These are phyloP conservation scores for Talaromyces piceae DNA, from an alignment of 2,329 filamentous ascomycete species.

Conservation along the genomic window DNA sequence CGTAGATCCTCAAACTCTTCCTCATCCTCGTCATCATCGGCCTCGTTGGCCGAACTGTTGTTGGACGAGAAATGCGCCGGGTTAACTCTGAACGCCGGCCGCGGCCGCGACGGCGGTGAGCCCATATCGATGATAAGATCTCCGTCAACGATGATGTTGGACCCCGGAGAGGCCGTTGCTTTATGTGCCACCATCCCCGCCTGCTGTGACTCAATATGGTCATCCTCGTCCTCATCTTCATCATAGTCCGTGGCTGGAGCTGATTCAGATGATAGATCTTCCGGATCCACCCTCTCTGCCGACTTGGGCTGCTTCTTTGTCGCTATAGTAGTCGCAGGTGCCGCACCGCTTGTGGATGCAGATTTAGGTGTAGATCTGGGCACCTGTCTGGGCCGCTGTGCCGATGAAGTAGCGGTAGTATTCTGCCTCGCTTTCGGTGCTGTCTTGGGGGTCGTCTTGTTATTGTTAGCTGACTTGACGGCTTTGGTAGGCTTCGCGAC, in stretches of 20 bases:
- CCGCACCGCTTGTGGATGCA: background rate
- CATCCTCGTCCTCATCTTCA: slow-evolving; percentile 18
- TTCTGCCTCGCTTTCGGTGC: slow-evolving; percentile 15
- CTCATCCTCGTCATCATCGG: slow-evolving; percentile 21
- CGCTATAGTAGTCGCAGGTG: background rate
- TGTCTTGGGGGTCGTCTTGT: slow-evolving; percentile 19
- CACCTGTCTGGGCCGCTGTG: slow-evolving; percentile 11
- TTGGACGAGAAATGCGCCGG: slow-evolving; percentile 37
- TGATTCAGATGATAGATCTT: slow-evolving; percentile 20
- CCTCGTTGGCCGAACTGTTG: slow-evolving; percentile 30
- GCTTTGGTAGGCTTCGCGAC: slow-evolving; percentile 24
- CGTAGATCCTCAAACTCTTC: slow-evolving; percentile 32
- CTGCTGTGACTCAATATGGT: slow-evolving; percentile 7
- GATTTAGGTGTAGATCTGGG: slow-evolving; percentile 4
- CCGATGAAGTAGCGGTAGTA: no score
- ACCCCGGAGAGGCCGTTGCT: slow-evolving; percentile 26
- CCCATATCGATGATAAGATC: slow-evolving; percentile 44
- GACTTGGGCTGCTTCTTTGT: slow-evolving; percentile 19
- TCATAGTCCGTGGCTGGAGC: slow-evolving; percentile 25
- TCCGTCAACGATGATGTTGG: slow-evolving; percentile 41
- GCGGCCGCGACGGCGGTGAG: slow-evolving; percentile 35
- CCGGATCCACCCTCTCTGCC: slow-evolving; percentile 17
- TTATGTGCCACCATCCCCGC: slow-evolving; percentile 21
- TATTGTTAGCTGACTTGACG: slow-evolving; percentile 18
- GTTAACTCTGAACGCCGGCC: slow-evolving; percentile 32